Conservation (phyloP, 768 basidiomycete species). For the Boletus fagicola region DNA sequence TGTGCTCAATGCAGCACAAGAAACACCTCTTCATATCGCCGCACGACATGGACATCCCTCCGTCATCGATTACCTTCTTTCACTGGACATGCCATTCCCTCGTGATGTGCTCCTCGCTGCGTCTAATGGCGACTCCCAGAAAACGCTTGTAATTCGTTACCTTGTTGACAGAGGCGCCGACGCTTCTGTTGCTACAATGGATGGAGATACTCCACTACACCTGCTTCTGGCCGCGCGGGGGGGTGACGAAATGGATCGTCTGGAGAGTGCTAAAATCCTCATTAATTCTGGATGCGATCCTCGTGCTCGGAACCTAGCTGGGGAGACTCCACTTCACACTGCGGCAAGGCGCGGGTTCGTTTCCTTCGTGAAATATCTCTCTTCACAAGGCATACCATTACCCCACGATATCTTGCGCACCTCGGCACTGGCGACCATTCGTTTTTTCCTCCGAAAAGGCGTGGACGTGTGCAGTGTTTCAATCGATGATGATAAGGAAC, state of each 20-base stretch:
- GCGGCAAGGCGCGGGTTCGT: neutral
- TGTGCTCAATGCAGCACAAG: neutral
- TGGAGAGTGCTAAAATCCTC: neutral
- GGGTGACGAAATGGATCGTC: neutral
- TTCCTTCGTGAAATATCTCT: neutral
- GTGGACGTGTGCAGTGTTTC: neutral
- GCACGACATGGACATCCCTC: neutral
- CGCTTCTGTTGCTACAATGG: neutral
- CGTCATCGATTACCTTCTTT: neutral
- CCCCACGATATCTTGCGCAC: neutral
- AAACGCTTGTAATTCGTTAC: neutral
- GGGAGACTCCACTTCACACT: neutral
- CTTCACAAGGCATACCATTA: neutral
- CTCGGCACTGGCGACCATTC: neutral
- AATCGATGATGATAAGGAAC: neutral
- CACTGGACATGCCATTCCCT: neutral
- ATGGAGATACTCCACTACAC: neutral
- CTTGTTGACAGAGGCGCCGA: neutral
- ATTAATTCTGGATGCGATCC: slow-evolving; percentile 3
- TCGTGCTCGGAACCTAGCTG: neutral
- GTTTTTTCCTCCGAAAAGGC: neutral
- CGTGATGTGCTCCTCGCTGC: neutral
- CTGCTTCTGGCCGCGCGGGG: neutral
- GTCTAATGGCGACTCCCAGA: neutral
- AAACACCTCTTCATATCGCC: neutral